Base-by-base conservation (phyloP, 768 basidiomycete genomes). In the Pisolithus sp. region DNA sequence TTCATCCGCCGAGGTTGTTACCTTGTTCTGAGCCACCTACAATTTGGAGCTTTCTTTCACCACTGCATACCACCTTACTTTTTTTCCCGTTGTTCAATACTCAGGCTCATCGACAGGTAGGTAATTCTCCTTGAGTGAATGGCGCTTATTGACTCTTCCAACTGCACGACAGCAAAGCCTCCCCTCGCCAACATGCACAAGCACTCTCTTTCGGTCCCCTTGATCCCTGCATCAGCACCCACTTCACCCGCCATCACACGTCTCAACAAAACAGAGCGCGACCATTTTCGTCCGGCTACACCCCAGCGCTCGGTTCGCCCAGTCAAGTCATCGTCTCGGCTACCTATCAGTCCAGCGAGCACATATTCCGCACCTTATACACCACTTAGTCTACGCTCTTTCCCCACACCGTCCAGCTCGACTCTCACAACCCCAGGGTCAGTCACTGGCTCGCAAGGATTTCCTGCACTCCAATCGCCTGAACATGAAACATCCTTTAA, bases 321-420 rank as follows among this genome's bases (percentile, higher is more conserved):
- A 52, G 66, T 66, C 59, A 75, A 76, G 48, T 62, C 69, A 59
- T 69, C 76, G 7, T 66, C 67, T 68, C 76, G 73, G 66, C 83
- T 83, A 55, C 83, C 85, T 18, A 65, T 76, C 48, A 83, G 83
- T 13, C 83, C 85, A 21, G 74, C 76, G 49, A 83, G 73, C 49
- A 68, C 67, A 17, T 48, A 61, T 40, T 76, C 75, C 20, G 72
- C 83, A 18, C 83, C 85, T 7, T 85, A 84, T 66, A 85, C 84
- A 4, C 84, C 85, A 28, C 73, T 83, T 61, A 85, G 83, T 60
- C 73, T 85, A 40, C 80, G 80, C 56, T 87, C 85, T 6, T 75
- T 78, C 55, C 71, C 77, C 38, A 75, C 77, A 43, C 73, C 80
- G 31, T 78, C 75, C 55, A 73, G 76, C 26, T 70, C 68, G 7